Evolutionary conservation across 495 filamentous ascomycete species (phyloP), one percentile per base, ranked within the genome.

Genomic region (Penicillium fimorum): DNA sequence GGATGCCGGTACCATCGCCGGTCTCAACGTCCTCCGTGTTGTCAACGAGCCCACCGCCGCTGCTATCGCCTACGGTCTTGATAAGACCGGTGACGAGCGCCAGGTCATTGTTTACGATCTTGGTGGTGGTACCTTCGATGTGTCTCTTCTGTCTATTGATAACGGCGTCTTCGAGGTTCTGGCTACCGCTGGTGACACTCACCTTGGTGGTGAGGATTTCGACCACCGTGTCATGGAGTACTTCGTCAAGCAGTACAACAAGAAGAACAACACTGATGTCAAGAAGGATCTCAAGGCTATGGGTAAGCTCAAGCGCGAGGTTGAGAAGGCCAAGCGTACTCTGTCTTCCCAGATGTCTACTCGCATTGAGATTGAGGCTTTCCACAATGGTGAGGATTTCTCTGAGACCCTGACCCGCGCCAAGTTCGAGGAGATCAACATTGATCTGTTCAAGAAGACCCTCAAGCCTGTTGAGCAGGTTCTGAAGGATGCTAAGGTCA

Each of bases 81-180:
- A 95, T 76, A 91, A 93, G 84, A 85, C 82, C 45, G 85, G 84
- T 61, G 89, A 84, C 47, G 91, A 96, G 74, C 87, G 90, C 69
- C 90, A 94, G 80, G 91, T 95, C 69, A 91, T 95, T 65, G 91
- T 95, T 65, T 96, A 95, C 76, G 94, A 98, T 86, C 90, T 98
- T 62, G 94, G 94, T 87, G 94, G 94, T 87, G 94, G 94, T 86
- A 97, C 94, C 66, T 99, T 99, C 76, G 94, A 99, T 94, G 94
- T 99, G 47, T 97, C 93, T 50, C 90, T 99, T 63, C 83, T 99
- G 40, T 96, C 92, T 38, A 95, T 97, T 61, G 95, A 99, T 67
- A 80, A 93, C 67, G 95, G 95, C 73, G 91, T 96, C 63, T 99
- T 99, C 73, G 95, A 99, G 81, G 95, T 99, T 61, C 79, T 91